Evolutionary conservation across 176 grass and related monocot species (phyloP).

Genomic region (Phoenix roebelenii): DNA sequence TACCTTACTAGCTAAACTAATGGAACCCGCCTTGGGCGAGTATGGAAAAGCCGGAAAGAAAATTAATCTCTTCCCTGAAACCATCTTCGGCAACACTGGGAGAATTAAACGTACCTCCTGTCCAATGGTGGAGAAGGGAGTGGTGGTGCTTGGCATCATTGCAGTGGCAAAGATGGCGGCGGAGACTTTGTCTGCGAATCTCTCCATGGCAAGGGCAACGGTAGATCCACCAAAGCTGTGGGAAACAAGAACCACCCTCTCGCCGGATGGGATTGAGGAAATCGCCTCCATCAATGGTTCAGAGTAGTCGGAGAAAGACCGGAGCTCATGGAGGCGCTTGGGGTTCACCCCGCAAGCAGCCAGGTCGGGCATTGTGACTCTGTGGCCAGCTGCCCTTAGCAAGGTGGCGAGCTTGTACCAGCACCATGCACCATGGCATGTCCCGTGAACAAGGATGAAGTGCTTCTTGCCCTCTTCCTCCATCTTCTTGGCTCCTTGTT

Average conservation of each 20-base stretch:
- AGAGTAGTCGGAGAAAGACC: slow-evolving; percentile 18
- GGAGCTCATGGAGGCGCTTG: slow-evolving; percentile 18
- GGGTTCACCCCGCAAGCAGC: slow-evolving; percentile 18
- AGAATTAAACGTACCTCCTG: slow-evolving; percentile 11
- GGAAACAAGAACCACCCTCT: slow-evolving; percentile 23
- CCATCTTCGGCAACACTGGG: no score
- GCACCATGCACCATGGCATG: slow-evolving; percentile 16
- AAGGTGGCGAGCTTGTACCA: slow-evolving; percentile 28
- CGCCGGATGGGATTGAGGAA: background rate
- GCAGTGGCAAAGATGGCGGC: slow-evolving; percentile 12
- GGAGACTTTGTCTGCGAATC: slow-evolving; percentile 21
- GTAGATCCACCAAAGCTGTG: slow-evolving; percentile 18
- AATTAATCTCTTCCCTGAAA: no score
- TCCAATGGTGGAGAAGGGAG: background rate
- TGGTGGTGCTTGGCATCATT: slow-evolving; percentile 23
- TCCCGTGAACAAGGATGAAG: slow-evolving; percentile 28
- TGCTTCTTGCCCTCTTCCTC: background rate
- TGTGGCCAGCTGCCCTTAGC: slow-evolving; percentile 17
- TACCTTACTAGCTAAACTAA: no score
- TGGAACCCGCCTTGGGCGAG: no score
- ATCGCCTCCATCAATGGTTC: slow-evolving; percentile 26
- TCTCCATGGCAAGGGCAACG: slow-evolving; percentile 18
- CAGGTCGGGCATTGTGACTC: slow-evolving; percentile 18
- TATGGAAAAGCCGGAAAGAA: no score
- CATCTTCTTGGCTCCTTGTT: no score